Base-by-base conservation (phyloP, 2,329 filamentous ascomycete species). In the Fusarium austroafricanum region DNA sequence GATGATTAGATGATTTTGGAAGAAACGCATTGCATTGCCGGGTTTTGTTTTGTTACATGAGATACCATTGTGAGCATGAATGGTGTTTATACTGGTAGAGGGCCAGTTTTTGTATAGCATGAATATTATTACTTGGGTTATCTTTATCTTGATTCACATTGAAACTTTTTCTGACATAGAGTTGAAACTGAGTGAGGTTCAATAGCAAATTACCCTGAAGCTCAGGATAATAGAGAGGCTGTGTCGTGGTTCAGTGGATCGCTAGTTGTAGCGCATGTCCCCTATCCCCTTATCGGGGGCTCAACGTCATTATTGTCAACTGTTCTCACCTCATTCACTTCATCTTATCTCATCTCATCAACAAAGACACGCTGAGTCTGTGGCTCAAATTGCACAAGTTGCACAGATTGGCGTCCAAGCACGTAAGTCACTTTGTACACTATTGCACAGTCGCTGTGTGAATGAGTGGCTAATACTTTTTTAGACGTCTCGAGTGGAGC, bases 1-100 rank as follows among this genome's bases (percentile, higher is more conserved):
- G 49, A 60, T 20, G 38, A 53, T 59, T 49, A 53, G 35, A 61
- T 69, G 61, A 46, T 58, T 67, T 47, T 49, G 58, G 33, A n/a
- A 35, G 26, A 52, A 33, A 43, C 40, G 61, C 44, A 49, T 45
- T 49, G 21, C 28, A 39, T 20, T 23, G 23, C 29, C 29, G 35
- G 38, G 14, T 44, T 69, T 44, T 61, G 14, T 44, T 69, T 44
- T 61, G 40, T 29, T 44, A 33, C 40, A 54, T 26, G 40, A 51
- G 59, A 62, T 62, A 62, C 47, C 40, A 61, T 51, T 35, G 21
- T 42, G 38, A n/a, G 31, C 17, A 38, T 43, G 37, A n/a, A 45
- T 45, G 37, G 26, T 52, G 49, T 45, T 52, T 15, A 23, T 44
- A 31, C 49, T 52, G 49, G 49, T 15, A 52, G 49, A 52, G 28